Evolutionary conservation across 345 rosid species (phyloP), one percentile per base, ranked within the genome.

Genomic region (Hypericum androsaemum): DNA sequence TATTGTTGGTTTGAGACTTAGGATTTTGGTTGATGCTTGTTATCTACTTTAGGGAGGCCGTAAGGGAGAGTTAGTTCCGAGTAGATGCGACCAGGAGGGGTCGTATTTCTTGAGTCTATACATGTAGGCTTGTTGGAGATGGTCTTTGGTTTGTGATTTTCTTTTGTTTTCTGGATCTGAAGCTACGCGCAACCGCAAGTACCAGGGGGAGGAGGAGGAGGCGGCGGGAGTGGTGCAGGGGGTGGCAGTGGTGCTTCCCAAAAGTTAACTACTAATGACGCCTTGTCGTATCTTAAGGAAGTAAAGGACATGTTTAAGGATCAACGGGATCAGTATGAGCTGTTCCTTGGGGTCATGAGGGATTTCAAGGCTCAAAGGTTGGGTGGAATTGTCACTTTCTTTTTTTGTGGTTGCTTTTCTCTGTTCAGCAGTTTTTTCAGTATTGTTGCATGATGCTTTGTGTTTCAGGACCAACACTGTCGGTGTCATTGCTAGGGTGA

Each of bases 351-450:
- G 65, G 88, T 88, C 79, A 85, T 92, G 98, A 92, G 83, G 65
- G 98, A 92, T 71, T 92, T 92, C 62, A 84, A 92, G 74, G 96
- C 94, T 40, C 95, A 85, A 64, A 75, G 95, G 98, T 88, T 5
- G 42, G 46, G 15, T 41, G 1, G 43, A 6, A 5, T 5, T 8
- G 5, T 36, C 36, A 16, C 11, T 43, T 16, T 35, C 12, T 37
- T 22, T 0, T 57, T 58, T 52, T 43, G 7, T 17, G 17, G 43
- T 36, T 41, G 46, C 12, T 50, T 35, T 40, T 43, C 44, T 11
- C 39, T 49, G 32, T 62, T 22, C 32, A 22, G 4, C 32, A 22
- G 2, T 22, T 22, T 22, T 22, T 22, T 22, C 32, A 22, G 32
- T 22, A 22, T 22, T 22, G 32, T 22, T 22, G 32, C 32, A 22